Evolutionary conservation across 2,329 filamentous ascomycete genomes (phyloP).

Genomic region (Phyllosticta citribraziliensis): DNA sequence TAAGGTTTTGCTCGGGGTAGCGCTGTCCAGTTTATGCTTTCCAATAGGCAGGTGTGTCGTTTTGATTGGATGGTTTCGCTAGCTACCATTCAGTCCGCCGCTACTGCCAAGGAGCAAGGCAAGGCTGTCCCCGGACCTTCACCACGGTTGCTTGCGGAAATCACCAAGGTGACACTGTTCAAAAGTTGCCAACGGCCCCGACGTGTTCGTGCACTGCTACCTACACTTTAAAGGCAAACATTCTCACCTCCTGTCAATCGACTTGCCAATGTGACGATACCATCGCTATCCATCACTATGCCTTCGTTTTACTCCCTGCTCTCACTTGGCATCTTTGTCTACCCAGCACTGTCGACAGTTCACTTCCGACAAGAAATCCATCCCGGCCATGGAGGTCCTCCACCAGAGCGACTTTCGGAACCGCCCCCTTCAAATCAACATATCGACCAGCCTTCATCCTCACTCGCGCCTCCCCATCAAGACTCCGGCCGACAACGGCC

Average conservation of each 20-base stretch:
- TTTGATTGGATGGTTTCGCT: not conserved
- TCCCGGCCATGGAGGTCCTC: slow-evolving; percentile 7
- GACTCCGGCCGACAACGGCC: not conserved
- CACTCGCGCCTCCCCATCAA: not conserved
- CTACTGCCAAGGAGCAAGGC: not conserved
- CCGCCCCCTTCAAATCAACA: not conserved
- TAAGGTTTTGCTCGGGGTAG: not conserved
- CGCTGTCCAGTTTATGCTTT: not conserved
- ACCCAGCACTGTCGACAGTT: not conserved
- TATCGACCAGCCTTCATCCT: not conserved
- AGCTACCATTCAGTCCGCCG: not conserved
- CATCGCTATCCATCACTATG: not conserved
- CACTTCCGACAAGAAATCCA: not conserved
- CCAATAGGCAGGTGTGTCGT: not conserved
- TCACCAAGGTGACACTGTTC: not conserved
- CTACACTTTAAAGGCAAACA: not conserved
- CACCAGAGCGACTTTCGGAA: not conserved
- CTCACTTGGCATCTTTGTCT: not conserved
- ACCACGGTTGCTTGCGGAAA: not conserved
- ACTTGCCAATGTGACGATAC: not conserved
- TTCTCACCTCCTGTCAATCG: not conserved
- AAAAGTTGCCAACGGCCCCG: not conserved
- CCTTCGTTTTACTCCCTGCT: not conserved
- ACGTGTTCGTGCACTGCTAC: not conserved
- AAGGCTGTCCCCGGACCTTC: not conserved